phyloP scores from a whole-genome alignment of 805 yeast genomes.

The Kurtzmaniella fragi region DNA sequence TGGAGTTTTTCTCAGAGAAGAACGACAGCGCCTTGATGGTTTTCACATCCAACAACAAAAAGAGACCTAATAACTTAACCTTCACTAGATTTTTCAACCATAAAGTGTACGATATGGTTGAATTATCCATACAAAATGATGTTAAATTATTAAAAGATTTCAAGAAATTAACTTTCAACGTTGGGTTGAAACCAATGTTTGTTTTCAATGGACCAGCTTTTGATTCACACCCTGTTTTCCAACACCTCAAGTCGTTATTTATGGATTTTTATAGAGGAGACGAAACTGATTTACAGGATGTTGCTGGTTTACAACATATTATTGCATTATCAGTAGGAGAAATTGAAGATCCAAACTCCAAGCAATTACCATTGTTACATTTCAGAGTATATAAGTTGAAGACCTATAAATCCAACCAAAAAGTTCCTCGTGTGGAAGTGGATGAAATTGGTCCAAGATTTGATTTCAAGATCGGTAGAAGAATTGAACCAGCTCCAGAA shows the following conservation, averaged over 20 bases:
- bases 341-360: conserved; percentile 69
- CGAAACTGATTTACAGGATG: conserved; percentile 76
- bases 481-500: conserved; percentile 76
- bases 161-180: conserved; percentile 69
- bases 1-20: conserved; percentile 93
- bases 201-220: conserved; percentile 89
- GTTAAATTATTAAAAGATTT: conserved; percentile 73
- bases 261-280: conserved; percentile 89
- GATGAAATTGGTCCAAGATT: conserved; percentile 95
- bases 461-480: conserved; percentile 88
- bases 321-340: conserved; percentile 75
- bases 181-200: conserved; percentile 94
- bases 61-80: conserved; percentile 87
- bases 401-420: conserved; percentile 78
- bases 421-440: conserved; percentile 88
- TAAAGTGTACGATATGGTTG: conserved; percentile 91
- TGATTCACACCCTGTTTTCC: conserved; percentile 81
- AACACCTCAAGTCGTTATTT: conserved; percentile 82
- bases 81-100: conserved; percentile 87
- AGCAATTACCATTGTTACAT: conserved; percentile 71
- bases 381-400: conserved; percentile 89
- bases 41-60: conserved; percentile 74
- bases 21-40: conserved; percentile 87
- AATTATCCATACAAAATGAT: conserved; percentile 66
- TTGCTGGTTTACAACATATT: conserved; percentile 90